Evolutionary conservation across 139 green algal genomes (phyloP).

Genomic region (Monoraphidium neglectum): DNA sequence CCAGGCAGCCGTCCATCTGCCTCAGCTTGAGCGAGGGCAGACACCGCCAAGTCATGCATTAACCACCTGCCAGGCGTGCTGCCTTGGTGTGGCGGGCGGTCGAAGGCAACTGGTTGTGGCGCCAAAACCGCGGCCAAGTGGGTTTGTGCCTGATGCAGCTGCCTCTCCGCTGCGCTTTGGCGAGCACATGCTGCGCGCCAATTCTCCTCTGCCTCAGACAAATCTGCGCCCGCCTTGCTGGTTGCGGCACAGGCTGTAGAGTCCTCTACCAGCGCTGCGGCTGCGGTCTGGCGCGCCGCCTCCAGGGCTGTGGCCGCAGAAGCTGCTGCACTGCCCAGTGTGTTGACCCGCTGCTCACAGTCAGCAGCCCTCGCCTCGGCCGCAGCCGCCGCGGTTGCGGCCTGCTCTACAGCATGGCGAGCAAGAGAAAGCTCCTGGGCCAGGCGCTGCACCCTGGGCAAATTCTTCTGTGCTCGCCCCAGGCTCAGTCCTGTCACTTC

Average conservation of each 20-base stretch:
- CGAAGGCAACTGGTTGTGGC: too few species aligned
- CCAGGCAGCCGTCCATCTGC: conserved; percentile 14
- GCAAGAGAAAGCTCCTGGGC: too few species aligned
- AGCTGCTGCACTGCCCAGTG: too few species aligned
- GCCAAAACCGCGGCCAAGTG: conserved; percentile 14
- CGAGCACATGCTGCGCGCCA: conserved; percentile 15
- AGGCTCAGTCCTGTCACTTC: too few species aligned
- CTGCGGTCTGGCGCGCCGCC: neutral
- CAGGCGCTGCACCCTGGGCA: too few species aligned
- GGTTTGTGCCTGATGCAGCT: conserved; percentile 1
- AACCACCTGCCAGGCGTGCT: conserved; percentile 12
- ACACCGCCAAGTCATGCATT: conserved; percentile 34
- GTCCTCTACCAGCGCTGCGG: neutral
- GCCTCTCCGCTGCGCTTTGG: neutral
- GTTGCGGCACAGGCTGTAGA: neutral
- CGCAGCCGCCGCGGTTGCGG: too few species aligned
- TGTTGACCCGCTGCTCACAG: too few species aligned
- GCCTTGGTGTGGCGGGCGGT: too few species aligned
- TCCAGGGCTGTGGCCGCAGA: too few species aligned
- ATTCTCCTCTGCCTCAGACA: neutral
- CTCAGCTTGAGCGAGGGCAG: conserved; percentile 5
- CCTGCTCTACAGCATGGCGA: too few species aligned
- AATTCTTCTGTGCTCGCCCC: too few species aligned
- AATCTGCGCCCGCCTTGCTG: neutral
- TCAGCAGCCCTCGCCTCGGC: too few species aligned